Base-by-base conservation (phyloP, 1,139 yeast species). In the Taphrina communis region DNA sequence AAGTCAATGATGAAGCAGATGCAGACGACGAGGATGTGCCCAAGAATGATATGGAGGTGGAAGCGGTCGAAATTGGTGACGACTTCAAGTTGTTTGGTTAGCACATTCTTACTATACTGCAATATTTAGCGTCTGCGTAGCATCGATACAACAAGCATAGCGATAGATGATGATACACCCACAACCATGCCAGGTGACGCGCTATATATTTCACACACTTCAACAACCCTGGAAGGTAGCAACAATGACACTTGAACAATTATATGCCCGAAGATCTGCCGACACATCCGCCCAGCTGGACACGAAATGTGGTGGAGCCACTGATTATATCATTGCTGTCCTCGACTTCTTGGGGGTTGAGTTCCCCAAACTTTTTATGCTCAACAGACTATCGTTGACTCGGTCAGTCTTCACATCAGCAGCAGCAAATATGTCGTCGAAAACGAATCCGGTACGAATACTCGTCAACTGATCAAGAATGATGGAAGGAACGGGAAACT, bases 41-140 rank as follows among this genome's bases (percentile, higher is more conserved):
- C 6, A 61, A 38, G 6, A 41, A 46, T n/a, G 59, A 52, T 3
- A 7, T 9, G 19, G 60, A 19, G 5, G 42, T 44, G 5, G 61
- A 55, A 19, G 46, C 55, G 7, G 61, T 63, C 25, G 67, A 63
- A 38, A 46, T 63, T 17, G 67, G 67, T 6, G 61, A 42, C 12
- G 67, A 63, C 61, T 63, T 63, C 25, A 63, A 44, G 17, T 50
- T 63, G 6, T 63, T 63, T n/a, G 67, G 67, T 4, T 63, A 42
- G 31, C 6, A 25, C 14, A 14, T 39, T 42, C 11, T 4, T 50
- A 41, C 12, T 14, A 2, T 35, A 8, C 7, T 9, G 12, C 1
- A 11, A 3, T 35, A 11, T 53, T 17, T 6, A 53, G 58, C 58
- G 58, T 17, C 58, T 53, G 58, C 58, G 58, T 36, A 53, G 58